Conservation (phyloP, 345 rosid species). For the Gynandropsis gynandra region DNA sequence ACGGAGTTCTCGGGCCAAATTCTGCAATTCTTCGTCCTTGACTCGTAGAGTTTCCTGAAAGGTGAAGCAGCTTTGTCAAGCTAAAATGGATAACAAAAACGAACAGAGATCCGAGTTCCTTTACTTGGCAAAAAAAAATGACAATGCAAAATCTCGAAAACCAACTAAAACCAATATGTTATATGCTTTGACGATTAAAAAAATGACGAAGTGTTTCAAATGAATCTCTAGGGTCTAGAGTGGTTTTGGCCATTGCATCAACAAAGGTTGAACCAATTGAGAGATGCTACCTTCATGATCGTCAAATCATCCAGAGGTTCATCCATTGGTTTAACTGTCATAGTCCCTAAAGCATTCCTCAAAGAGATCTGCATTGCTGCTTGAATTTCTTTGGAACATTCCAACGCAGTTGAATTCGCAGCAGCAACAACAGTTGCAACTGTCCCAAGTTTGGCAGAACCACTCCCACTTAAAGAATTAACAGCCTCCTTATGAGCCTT, state of each 20-base stretch:
- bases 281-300: constrained; percentile 70
- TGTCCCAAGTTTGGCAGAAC: constrained; percentile 77
- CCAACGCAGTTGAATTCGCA: constrained; percentile 92
- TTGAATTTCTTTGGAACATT: constrained; percentile 96
- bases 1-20: constrained; percentile 53
- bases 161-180: too few species aligned
- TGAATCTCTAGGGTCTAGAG: too few species aligned
- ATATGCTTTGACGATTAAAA: too few species aligned
- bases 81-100: constrained; percentile 8
- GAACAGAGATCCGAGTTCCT: too few species aligned
- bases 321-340: constrained; percentile 49
- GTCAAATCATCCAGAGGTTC: constrained; percentile 93
- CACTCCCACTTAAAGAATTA: too few species aligned
- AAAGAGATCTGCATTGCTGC: constrained; percentile 95
- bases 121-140: too few species aligned
- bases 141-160: too few species aligned
- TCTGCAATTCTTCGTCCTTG: constrained; percentile 92
- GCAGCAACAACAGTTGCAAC: constrained; percentile 96
- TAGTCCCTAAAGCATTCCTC: constrained; percentile 77
- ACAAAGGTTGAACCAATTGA: too few species aligned
- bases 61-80: constrained; percentile 10
- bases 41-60: constrained; percentile 89
- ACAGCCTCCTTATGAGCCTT: constrained; percentile 99
- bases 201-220: too few species aligned
- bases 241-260: too few species aligned